Evolutionary conservation across 345 rosid species (phyloP).

Genomic region (Carallia pectinifolia): DNA sequence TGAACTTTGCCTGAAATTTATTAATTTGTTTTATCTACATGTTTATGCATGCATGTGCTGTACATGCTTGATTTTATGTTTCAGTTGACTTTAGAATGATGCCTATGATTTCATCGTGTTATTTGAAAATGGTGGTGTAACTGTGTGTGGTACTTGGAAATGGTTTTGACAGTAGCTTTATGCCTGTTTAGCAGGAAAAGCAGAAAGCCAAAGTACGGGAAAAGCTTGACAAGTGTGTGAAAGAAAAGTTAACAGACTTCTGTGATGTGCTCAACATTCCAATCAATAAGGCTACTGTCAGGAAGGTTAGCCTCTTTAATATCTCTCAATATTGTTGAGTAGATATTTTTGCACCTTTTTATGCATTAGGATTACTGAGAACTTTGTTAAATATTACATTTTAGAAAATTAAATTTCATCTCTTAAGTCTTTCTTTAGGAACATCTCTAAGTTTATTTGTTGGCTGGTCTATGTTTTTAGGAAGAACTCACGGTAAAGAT

Average conservation of each 20-base stretch:
- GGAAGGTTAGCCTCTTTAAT: slow-evolving; percentile 40
- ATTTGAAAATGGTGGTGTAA: not conserved
- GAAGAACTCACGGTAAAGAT: slow-evolving; percentile 84
- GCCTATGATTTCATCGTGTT: not conserved
- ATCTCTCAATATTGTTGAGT: not conserved
- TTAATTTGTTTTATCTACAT: not conserved
- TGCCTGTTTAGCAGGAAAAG: slow-evolving; percentile 52
- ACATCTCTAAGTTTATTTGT: slow-evolving; percentile 10
- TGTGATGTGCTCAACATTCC: slow-evolving; percentile 92
- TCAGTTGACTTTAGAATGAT: not conserved
- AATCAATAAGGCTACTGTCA: slow-evolving; percentile 51
- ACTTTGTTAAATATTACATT: not conserved
- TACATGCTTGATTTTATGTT: not conserved
- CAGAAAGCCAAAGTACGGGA: slow-evolving; percentile 72
- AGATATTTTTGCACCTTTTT: too few relatives aligned
- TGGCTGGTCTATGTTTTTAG: slow-evolving; percentile 32
- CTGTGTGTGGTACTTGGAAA: not conserved
- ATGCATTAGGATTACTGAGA: not conserved
- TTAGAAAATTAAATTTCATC: slow-evolving; percentile 12
- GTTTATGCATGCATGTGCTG: slow-evolving; percentile 7
- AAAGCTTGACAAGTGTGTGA: slow-evolving; percentile 86
- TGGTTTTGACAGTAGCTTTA: not conserved
- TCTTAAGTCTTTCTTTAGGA: too few relatives aligned
- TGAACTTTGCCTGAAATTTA: slow-evolving; percentile 6
- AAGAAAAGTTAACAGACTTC: slow-evolving; percentile 77